Conservation (phyloP, 2,329 filamentous ascomycete genomes). For the Calonectria pauciramosa region DNA sequence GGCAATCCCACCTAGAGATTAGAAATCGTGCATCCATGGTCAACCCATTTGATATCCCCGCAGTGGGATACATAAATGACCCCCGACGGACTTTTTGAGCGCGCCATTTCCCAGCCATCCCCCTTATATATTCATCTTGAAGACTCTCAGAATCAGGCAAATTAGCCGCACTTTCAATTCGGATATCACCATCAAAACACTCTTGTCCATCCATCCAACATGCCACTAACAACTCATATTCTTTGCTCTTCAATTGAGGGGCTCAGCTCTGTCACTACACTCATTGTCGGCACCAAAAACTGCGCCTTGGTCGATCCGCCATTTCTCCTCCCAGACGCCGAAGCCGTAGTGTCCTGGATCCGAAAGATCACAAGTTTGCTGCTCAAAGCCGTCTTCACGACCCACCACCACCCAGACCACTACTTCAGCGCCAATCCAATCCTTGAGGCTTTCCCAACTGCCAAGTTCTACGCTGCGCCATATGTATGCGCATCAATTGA, state of each 20-base stretch:
- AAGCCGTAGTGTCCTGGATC: not conserved
- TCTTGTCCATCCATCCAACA: not conserved
- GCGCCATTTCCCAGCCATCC: too few species aligned
- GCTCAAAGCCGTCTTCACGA: conserved; percentile 14
- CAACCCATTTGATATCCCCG: not conserved
- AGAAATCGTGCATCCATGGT: not conserved
- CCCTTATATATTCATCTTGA: not conserved
- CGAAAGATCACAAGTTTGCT: not conserved
- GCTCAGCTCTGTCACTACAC: not conserved
- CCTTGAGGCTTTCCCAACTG: not conserved
- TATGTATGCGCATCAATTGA: not conserved
- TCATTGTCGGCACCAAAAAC: not conserved
- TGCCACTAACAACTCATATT: not conserved
- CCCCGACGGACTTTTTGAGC: not conserved
- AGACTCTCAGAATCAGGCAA: not conserved
- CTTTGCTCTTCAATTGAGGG: not conserved
- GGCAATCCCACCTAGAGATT: not conserved
- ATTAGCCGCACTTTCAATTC: not conserved
- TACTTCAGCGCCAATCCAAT: conserved; percentile 19
- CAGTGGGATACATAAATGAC: not conserved
- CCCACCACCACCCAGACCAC: conserved; percentile 21
- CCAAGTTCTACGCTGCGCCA: not conserved
- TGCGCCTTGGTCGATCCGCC: not conserved
- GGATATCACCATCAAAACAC: not conserved
- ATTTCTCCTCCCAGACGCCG: not conserved